Percentiles rank a stretch among this genome's conserved stretches.
phyloP scores from a whole-genome alignment of 805 yeast species.

The Nakazawaea anatomiae region DNA sequence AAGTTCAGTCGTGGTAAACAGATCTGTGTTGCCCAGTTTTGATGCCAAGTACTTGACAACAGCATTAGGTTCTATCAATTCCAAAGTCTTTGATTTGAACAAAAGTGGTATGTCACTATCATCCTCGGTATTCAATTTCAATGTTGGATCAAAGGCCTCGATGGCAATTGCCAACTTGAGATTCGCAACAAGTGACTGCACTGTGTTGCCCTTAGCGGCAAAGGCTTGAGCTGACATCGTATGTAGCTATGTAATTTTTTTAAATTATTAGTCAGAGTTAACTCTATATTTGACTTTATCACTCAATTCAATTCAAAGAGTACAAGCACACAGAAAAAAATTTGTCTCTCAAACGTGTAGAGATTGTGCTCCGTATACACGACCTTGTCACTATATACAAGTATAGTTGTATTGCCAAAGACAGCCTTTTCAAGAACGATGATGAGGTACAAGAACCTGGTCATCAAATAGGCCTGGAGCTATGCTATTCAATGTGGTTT shows the following conservation, averaged over 20 bases:
- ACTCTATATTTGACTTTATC: no score
- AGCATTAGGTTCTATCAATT: conserved; percentile 61
- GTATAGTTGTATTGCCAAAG: no score
- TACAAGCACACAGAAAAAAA: background rate
- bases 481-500: conserved; percentile 1
- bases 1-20: conserved; percentile 28
- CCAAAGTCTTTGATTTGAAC: conserved; percentile 32
- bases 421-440: background rate
- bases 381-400: background rate
- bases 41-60: conserved; percentile 56
- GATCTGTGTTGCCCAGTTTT: conserved; percentile 20
- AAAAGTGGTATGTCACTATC: conserved; percentile 16
- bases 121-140: conserved; percentile 19
- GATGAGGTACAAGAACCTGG: background rate
- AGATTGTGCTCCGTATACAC: background rate
- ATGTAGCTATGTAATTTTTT: no score
- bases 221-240: conserved; percentile 24
- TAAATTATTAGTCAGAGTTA: no score
- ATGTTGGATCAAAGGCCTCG: conserved; percentile 22
- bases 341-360: background rate
- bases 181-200: conserved; percentile 29
- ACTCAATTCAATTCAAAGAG: no score
- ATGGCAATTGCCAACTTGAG: conserved; percentile 40
- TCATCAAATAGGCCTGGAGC: conserved; percentile 8
- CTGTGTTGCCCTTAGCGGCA: conserved; percentile 24